phyloP scores from a whole-genome alignment of 192 early-diverging fungal species.

The Coemansia sp. region DNA sequence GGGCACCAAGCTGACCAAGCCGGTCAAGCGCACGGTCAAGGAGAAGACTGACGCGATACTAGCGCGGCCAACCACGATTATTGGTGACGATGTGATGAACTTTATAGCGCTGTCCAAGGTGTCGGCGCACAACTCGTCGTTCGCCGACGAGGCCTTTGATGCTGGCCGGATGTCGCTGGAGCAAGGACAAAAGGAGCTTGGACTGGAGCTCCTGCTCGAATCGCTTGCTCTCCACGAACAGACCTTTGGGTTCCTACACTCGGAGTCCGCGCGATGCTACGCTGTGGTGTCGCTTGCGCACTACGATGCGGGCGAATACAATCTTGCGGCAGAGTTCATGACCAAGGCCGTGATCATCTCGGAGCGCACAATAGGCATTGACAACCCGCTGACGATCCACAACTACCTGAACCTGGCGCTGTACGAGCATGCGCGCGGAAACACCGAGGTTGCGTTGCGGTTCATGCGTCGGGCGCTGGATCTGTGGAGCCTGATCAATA shows the following conservation, averaged over 20 bases:
- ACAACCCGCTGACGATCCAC: slow-evolving; percentile 82
- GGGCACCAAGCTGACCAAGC: slow-evolving; percentile 56
- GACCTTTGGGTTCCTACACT: slow-evolving; percentile 87
- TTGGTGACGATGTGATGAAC: slow-evolving; percentile 33
- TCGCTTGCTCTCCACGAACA: slow-evolving; percentile 89
- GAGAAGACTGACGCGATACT: slow-evolving; percentile 33
- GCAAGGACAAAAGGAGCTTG: slow-evolving; percentile 76
- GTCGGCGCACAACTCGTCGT: slow-evolving; percentile 55
- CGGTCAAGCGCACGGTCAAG: slow-evolving; percentile 59
- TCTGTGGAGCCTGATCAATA: slow-evolving; percentile 78
- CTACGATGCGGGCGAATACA: slow-evolving; percentile 75
- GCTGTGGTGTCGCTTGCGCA: slow-evolving; percentile 78
- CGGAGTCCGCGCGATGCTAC: slow-evolving; percentile 86
- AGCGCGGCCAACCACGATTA: slow-evolving; percentile 27
- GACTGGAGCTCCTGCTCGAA: slow-evolving; percentile 80
- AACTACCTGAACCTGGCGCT: slow-evolving; percentile 89
- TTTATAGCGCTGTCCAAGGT: slow-evolving; percentile 44
- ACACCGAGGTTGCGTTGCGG: slow-evolving; percentile 65
- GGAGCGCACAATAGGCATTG: slow-evolving; percentile 84
- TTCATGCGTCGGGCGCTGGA: slow-evolving; percentile 81
- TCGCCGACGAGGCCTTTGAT: slow-evolving; percentile 90
- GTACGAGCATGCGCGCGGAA: slow-evolving; percentile 83
- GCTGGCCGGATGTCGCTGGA: slow-evolving; percentile 76
- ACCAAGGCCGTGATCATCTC: slow-evolving; percentile 80
- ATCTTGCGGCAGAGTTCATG: slow-evolving; percentile 58